Base-by-base conservation (phyloP, 805 yeast species). In the Priceomyces medius region DNA sequence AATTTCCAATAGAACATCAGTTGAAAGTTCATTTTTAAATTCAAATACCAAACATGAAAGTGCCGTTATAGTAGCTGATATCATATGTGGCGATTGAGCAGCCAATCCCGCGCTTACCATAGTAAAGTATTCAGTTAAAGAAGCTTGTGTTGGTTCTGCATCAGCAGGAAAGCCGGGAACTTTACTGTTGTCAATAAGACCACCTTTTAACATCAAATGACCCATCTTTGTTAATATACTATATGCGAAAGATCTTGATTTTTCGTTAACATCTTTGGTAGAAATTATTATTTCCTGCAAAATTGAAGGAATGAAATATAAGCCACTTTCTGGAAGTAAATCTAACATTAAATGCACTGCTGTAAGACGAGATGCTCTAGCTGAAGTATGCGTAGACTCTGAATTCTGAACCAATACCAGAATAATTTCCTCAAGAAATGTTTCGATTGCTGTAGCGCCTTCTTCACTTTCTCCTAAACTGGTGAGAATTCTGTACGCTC, bases 71-170 rank as follows among this genome's bases (percentile, higher is more conserved):
- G 75, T 55, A n/a, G 98, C 97, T 55, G 96, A 87, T 23, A 93
- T 86, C 97, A 91, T 91, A 67, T 91, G 96, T 26, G 95, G 91
- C 21, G 93, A 78, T 49, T 85, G 83, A 43, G 97, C 97, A 27
- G 93, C 97, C 51, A 95, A 73, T 69, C 99, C 99, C 20, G 97
- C 99, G 63, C 91, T 80, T 21, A 91, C 84, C 84, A 93, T 88
- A 21, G 95, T 88, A 70, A 91, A 88, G 59, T 74, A 90, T 64
- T 90, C 97, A 35, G 81, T 76, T 42, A 90, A 72, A 14, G 80
- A 73, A 7, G 96, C 93, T 38, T 73, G 71, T 7, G 82, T 69
- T 45, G 77, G 77, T n/a, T 85, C 84, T 20, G 81, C 76, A 5
- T 68, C 75, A 5, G 71, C 64, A 35, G 78, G 89, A 58, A 84